Base-by-base conservation (phyloP, 139 green algal genomes). In the Haematococcus lacustris region DNA sequence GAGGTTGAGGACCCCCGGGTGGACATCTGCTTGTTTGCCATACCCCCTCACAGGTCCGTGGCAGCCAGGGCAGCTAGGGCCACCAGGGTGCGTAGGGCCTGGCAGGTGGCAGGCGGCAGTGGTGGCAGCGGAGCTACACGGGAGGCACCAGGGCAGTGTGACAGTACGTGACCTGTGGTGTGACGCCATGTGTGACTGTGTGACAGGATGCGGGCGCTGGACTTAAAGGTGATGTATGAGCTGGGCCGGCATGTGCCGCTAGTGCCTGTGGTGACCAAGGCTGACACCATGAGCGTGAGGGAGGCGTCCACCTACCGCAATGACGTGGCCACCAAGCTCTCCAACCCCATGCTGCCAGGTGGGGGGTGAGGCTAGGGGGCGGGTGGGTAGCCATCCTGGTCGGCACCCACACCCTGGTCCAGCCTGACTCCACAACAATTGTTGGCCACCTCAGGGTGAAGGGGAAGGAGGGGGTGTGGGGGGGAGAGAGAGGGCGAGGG, bases 271-370 rank as follows among this genome's bases (percentile, higher is more conserved):
- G 78, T 93, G 2, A 90, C 82, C 47, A 93, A 93, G 68, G 82
- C 85, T 1, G 88, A 93, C 74, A 92, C 86, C 3, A 93, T 93
- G 88, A 93, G 84, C 9, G 91, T 90, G 61, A 57, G 76, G 4
- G 88, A 93, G 79, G 85, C 84, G n/a, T 78, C 81, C 38, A 82
- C 57, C 1, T 81, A 79, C 70, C 61, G 76, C 37, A 64, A 68
- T 28, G 65, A 91, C 43, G 86, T 92, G 35, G 79, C 83, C 60
- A 84, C 71, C 71, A 76, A 76, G 68, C 82, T 93, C 30, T 68
- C 75, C 66, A 85, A 85, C 79, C 79, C 79, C 37, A 85, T 81
- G 75, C 9, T 60, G 3, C 37, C 76, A 38, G 76, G 76, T 81
- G 9, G 43, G 75, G 25, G 1, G 28, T n/a, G n/a, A n/a, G n/a